A percentile compares a stretch with the other conserved stretches of the same genome.
Evolutionary conservation across 2,329 filamentous ascomycete species (phyloP).

Genomic region (Alternaria sp.): DNA sequence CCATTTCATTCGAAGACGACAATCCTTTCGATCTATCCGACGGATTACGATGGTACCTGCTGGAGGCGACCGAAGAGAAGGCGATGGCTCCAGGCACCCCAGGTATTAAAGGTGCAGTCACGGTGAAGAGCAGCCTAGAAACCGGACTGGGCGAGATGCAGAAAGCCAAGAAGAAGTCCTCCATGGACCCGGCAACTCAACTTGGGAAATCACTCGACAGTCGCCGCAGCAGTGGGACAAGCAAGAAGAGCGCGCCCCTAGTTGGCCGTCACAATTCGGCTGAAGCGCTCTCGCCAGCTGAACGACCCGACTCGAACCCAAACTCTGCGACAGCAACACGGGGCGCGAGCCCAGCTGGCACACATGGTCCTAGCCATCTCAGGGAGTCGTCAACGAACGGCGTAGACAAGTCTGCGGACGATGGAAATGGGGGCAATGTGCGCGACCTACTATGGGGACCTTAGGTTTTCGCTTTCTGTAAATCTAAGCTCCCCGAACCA

Average conservation of each 20-base stretch:
- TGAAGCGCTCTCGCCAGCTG: conserved; percentile 30
- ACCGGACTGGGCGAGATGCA: conserved; percentile 77
- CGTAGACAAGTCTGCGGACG: conserved; percentile 30
- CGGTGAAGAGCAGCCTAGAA: conserved; percentile 84
- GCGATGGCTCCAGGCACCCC: conserved; percentile 87
- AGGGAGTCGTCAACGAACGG: conserved; percentile 40
- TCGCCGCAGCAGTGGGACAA: conserved; percentile 84
- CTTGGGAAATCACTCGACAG: conserved; percentile 87
- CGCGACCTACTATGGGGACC: conserved; percentile 54
- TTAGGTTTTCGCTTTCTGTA: conserved; percentile 42
- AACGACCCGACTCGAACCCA: conserved; percentile 30
- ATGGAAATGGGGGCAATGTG: conserved; percentile 49
- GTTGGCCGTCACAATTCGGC: conserved; percentile 34
- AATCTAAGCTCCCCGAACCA: conserved; percentile 37
- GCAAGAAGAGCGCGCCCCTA: conserved; percentile 71
- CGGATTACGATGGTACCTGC: conserved; percentile 92
- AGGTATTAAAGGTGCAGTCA: conserved; percentile 81
- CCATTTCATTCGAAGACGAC: conserved; percentile 74
- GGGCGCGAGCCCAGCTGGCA: conserved; percentile 40
- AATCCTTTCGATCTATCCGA: conserved; percentile 98
- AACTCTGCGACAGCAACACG: conserved; percentile 40
- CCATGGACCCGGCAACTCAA: conserved; percentile 57
- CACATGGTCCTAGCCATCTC: conserved; percentile 42
- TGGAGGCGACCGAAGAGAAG: conserved; percentile 93
- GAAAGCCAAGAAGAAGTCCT: conserved; percentile 52